Conservation (phyloP, 2,329 filamentous ascomycete genomes). For the Alternaria ethzedia region DNA sequence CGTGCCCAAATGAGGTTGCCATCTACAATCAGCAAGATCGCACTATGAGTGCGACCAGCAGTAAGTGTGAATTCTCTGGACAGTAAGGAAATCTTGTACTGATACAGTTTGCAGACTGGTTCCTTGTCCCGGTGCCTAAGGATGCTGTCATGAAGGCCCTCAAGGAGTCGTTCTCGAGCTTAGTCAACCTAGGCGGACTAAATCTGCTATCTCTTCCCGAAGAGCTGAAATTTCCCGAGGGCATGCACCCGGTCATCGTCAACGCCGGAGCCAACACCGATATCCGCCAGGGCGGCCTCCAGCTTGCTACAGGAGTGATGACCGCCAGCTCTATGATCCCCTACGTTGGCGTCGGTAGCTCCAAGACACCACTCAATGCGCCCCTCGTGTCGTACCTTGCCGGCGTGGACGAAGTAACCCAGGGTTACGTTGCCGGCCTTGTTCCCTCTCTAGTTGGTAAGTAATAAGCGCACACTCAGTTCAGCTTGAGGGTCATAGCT, state of each 20-base stretch:
- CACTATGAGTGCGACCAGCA: slow-evolving; percentile 11
- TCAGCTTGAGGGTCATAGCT: neutral
- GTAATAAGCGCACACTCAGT: neutral
- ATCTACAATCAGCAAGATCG: slow-evolving; percentile 12
- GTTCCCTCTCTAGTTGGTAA: slow-evolving; percentile 10
- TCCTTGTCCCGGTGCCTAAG: slow-evolving; percentile 10
- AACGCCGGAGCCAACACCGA: slow-evolving; percentile 1
- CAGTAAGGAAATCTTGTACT: neutral
- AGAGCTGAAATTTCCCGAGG: neutral
- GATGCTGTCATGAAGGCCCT: slow-evolving; percentile 9
- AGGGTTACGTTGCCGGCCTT: slow-evolving; percentile 1
- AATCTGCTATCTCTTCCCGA: slow-evolving; percentile 1
- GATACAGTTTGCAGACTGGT: slow-evolving; percentile 3
- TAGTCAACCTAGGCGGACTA: slow-evolving; percentile 3
- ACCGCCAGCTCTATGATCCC: slow-evolving; percentile 5
- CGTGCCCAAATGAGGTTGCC: slow-evolving; percentile 15
- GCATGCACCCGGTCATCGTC: slow-evolving; percentile 13
- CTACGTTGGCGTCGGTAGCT: slow-evolving; percentile 1
- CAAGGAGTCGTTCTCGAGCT: slow-evolving; percentile 1
- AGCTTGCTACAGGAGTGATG: slow-evolving; percentile 8
- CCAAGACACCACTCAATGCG: slow-evolving; percentile 8
- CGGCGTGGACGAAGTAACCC: slow-evolving; percentile 2
- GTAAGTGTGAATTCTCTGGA: neutral
- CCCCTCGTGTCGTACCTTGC: slow-evolving; percentile 7
- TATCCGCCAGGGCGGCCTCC: slow-evolving; percentile 7